Percentiles rank a stretch among this genome's conserved stretches.
Conservation (phyloP, 139 green algal genomes). For the Haematococcus lacustris region DNA sequence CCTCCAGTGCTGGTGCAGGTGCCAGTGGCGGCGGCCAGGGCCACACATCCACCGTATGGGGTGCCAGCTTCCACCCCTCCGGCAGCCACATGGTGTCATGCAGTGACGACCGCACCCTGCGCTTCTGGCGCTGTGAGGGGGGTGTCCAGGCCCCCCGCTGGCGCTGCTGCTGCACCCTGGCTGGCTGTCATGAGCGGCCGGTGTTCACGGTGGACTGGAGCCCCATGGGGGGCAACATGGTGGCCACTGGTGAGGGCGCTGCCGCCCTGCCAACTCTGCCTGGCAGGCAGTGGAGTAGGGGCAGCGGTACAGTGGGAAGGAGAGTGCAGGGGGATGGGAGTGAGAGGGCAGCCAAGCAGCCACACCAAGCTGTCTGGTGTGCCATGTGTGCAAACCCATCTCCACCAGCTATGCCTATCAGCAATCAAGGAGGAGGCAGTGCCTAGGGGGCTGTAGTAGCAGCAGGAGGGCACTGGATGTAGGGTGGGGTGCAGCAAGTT, state of each 20-base stretch:
- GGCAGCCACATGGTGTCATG: constrained; percentile 70
- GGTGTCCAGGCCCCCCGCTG: constrained; percentile 10
- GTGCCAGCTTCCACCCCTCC: constrained; percentile 54
- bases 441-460: too few relatives aligned
- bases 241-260: constrained; percentile 51
- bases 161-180: constrained; percentile 41
- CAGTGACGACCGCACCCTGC: constrained; percentile 69
- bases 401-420: too few relatives aligned
- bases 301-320: too few relatives aligned
- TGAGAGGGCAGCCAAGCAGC: too few relatives aligned
- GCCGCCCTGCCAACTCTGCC: background rate
- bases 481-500: too few relatives aligned
- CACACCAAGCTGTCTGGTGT: too few relatives aligned
- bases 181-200: constrained; percentile 63
- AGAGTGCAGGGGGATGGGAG: too few relatives aligned
- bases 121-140: constrained; percentile 2
- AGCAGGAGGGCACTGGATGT: too few relatives aligned
- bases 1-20: background rate
- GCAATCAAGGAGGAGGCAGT: too few relatives aligned
- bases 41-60: constrained; percentile 84
- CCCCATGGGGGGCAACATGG: constrained; percentile 13
- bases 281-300: too few relatives aligned
- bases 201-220: constrained; percentile 78
- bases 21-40: constrained; percentile 21
- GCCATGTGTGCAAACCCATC: too few relatives aligned